phyloP scores from a whole-genome alignment of 139 green algal species.

The Volvox reticuliferus region DNA sequence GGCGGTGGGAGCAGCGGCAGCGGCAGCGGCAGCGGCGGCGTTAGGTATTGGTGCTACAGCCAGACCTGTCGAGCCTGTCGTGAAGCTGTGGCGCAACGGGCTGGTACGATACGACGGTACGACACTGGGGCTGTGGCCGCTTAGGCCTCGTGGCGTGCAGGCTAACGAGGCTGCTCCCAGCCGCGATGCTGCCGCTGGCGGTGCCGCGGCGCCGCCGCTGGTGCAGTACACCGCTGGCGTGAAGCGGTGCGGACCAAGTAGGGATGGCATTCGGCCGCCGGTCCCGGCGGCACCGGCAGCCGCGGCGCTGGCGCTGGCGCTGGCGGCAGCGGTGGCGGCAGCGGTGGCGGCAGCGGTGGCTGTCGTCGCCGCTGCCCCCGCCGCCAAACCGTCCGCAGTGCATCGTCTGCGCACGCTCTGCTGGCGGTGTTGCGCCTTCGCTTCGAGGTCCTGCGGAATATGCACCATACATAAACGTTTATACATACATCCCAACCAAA shows the following conservation, averaged over 20 bases:
- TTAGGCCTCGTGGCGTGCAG: not conserved
- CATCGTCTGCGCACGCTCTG: not conserved
- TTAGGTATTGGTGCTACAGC: not conserved
- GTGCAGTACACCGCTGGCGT: not conserved
- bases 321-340: not conserved
- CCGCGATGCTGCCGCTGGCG: not conserved
- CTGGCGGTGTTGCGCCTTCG: slow-evolving; percentile 28
- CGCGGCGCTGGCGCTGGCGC: not conserved
- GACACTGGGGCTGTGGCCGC: not conserved
- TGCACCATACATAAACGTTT: too few relatives aligned
- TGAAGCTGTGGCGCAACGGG: not conserved
- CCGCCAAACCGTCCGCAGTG: not conserved
- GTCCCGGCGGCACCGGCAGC: not conserved
- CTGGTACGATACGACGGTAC: not conserved
- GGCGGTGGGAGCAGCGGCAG: not conserved
- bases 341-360: not conserved
- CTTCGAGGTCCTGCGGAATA: not conserved
- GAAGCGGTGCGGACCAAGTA: slow-evolving; percentile 1
- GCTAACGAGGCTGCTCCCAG: not conserved
- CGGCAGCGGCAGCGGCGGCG: not conserved
- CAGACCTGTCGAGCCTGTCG: not conserved
- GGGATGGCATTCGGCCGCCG: not conserved
- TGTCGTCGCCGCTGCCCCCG: not conserved
- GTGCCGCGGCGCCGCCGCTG: not conserved
- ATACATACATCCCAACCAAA: too few relatives aligned